Percentiles rank a stretch among this genome's conserved stretches.
phyloP scores from a whole-genome alignment of 2,329 filamentous ascomycete species.

The Aspergillus fischeri region DNA sequence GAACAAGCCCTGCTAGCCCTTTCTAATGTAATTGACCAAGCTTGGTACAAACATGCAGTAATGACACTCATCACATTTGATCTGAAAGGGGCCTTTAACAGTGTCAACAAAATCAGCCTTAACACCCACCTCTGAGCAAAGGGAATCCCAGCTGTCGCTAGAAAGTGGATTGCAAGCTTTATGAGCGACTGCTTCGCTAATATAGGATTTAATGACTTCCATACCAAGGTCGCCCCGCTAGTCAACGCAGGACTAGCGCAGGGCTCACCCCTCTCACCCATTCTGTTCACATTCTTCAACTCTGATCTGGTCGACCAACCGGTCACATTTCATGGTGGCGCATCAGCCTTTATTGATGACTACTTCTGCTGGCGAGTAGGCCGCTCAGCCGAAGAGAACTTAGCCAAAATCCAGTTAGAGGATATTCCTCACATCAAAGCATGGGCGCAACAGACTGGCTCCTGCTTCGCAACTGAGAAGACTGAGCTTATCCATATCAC shows the following conservation, averaged over 20 bases:
- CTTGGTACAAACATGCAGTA: too few relatives aligned
- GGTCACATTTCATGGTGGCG: conserved; percentile 17
- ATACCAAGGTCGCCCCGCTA: conserved; percentile 1
- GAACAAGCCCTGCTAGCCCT: too few relatives aligned
- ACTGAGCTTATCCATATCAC: conserved; percentile 29
- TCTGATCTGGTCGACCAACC: conserved; percentile 31
- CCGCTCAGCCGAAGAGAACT: conserved; percentile 18
- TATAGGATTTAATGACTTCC: conserved; percentile 12
- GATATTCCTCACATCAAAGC: conserved; percentile 23
- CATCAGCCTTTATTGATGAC: conserved; percentile 27
- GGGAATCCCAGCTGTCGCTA: too few relatives aligned
- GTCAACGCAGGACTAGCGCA: conserved; percentile 15
- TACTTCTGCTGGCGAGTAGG: conserved; percentile 23
- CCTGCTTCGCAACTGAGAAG: conserved; percentile 27
- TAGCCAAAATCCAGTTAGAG: conserved; percentile 18
- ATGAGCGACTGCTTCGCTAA: too few relatives aligned
- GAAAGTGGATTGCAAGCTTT: too few relatives aligned
- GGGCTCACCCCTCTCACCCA: conserved; percentile 31
- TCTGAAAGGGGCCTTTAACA: too few relatives aligned
- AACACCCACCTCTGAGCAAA: too few relatives aligned
- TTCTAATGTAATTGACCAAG: too few relatives aligned
- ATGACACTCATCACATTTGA: too few relatives aligned
- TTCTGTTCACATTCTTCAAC: conserved; percentile 37
- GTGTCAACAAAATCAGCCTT: too few relatives aligned
- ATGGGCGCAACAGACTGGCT: conserved; percentile 23